Base-by-base conservation (phyloP, 2,329 filamentous ascomycete genomes). In the Fusarium xyrophilum region DNA sequence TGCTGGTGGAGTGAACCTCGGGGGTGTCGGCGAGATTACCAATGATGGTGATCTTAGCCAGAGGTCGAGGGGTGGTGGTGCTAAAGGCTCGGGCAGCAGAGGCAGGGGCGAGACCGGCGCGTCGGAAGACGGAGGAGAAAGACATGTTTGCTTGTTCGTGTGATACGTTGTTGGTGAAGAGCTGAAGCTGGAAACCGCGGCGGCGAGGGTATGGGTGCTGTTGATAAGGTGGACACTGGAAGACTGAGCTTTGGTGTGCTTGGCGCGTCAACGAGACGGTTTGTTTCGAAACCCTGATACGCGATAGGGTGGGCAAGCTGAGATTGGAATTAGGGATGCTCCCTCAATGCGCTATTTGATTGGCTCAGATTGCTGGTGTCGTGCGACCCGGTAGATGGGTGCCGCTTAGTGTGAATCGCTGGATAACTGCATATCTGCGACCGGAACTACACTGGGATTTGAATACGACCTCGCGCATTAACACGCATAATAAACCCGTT, bases 11-110 rank as follows among this genome's bases (percentile, higher is more conserved):
- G 38, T 86, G 84, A 70, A 93, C 75, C 84, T 97, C 94, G 61
- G 96, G 95, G 55, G 88, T 86, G 73, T 89, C 87, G 65, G 87
- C 93, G 53, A 99, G 88, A 79, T 93, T 91, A 76, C 96, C 96
- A 73, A 97, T 86, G 79, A 99, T 84, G 75, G 89, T 91, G 83
- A 99, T 91, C 80, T 90, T 91, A 72, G 96, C 92, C 71, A 96
- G 76, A 67, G 85, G 81, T 67, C 87, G 85, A 51, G 86, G 79
- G 40, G 88, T 82, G 44, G 91, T 89, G 73, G 89, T 89, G 82
- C 89, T 93, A 87, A 97, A 97, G 76, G 89, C 81, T 80, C 93
- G 93, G 73, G 84, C 77, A 67, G 81, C 73, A 60, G 81, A 72
- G 71, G 78, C 81, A 77, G 83, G 81, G 76, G 80, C 80, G 77